These are phyloP conservation scores for Xylaria sp. DNA, from an alignment of 2,329 filamentous ascomycete species.

Conservation along the genomic window DNA sequence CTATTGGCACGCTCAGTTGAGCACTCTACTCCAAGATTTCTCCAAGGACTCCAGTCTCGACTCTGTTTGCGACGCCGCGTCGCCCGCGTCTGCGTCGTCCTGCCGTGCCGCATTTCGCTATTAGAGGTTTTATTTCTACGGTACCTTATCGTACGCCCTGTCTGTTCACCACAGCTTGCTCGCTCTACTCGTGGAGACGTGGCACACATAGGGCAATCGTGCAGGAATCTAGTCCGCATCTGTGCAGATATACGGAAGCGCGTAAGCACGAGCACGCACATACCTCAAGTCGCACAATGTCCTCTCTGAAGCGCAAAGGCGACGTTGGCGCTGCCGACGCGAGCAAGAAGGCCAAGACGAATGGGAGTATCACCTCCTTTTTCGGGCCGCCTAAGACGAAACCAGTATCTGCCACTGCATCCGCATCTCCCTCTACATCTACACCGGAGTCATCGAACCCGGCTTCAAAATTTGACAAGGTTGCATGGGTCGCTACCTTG, in stretches of 20 bases:
- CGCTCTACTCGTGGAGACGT: neutral
- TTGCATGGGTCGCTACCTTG: constrained; percentile 82
- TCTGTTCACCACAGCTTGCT: neutral
- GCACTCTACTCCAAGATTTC: neutral
- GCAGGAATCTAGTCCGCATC: neutral
- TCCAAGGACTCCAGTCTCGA: too few species aligned
- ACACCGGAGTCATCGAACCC: constrained; percentile 34
- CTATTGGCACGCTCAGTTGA: neutral
- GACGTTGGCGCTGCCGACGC: constrained; percentile 53
- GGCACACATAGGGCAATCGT: neutral
- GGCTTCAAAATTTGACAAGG: constrained; percentile 77
- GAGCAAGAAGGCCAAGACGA: constrained; percentile 77
- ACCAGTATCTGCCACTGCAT: constrained; percentile 24
- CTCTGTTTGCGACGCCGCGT: constrained; percentile 3
- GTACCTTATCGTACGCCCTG: too few species aligned
- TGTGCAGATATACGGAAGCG: neutral
- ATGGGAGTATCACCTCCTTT: constrained; percentile 86
- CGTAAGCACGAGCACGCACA: neutral
- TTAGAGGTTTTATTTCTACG: neutral
- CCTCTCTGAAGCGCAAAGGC: constrained; percentile 71
- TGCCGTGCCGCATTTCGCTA: neutral
- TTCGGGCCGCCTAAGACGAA: constrained; percentile 71
- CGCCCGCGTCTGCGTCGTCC: constrained; percentile 27
- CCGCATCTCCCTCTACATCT: constrained; percentile 30
- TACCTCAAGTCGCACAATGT: constrained; percentile 47